These are phyloP conservation scores for Amanita rubescens DNA, from an alignment of 768 basidiomycete genomes.

Conservation along the genomic window DNA sequence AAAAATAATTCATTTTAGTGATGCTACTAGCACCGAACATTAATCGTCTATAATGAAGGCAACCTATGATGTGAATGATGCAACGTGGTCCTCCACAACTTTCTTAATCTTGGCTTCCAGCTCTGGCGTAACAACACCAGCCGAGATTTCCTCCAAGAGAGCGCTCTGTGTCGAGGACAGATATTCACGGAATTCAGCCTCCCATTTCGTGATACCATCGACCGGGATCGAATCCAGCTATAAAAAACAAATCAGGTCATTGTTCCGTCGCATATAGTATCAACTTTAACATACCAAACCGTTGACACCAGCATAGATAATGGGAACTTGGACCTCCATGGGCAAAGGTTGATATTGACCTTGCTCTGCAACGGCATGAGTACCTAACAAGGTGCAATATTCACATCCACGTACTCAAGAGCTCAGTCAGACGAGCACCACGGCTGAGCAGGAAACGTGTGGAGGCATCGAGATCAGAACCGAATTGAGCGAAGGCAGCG, in stretches of 20 bases:
- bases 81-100: conserved; percentile 84
- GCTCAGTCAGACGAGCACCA: conserved; percentile 97
- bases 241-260: conserved; percentile 2
- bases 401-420: conserved; percentile 56
- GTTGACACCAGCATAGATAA: conserved; percentile 99
- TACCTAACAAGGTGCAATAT: conserved; percentile 11
- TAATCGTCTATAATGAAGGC: conserved; percentile 22
- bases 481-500: conserved; percentile 98
- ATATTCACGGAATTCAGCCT: conserved; percentile 86
- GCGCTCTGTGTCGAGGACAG: conserved; percentile 63
- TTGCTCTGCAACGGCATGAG: conserved; percentile 58
- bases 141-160: conserved; percentile 80
- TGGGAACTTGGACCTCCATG: conserved; percentile 95
- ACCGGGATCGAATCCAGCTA: conserved; percentile 94
- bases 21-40: conserved; percentile 13
- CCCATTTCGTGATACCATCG: conserved; percentile 90
- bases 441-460: conserved; percentile 97
- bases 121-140: conserved; percentile 80
- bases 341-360: conserved; percentile 95
- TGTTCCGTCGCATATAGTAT: neutral
- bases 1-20: conserved; percentile 26
- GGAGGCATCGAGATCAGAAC: conserved; percentile 99
- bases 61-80: conserved; percentile 59
- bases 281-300: conserved; percentile 76
- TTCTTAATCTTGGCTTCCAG: conserved; percentile 94